These are phyloP conservation scores for Xylaria nigripes DNA, from an alignment of 495 filamentous ascomycete genomes.

Conservation along the genomic window DNA sequence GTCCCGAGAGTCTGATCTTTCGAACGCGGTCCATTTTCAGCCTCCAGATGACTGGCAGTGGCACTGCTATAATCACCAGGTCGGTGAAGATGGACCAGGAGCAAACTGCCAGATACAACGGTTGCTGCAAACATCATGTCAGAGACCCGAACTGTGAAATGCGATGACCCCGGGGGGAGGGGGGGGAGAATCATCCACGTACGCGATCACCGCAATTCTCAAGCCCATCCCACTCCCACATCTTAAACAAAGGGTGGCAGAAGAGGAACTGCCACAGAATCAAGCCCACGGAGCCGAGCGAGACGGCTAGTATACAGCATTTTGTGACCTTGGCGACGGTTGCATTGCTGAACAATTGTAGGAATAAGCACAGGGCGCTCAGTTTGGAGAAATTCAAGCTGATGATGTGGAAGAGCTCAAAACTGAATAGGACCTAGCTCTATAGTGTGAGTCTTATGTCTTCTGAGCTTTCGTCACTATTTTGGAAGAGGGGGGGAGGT, in stretches of 20 bases:
- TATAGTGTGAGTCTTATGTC: neutral
- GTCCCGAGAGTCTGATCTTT: conserved; percentile 7
- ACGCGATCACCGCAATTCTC: conserved; percentile 12
- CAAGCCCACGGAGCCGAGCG: neutral
- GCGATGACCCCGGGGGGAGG: too few species aligned
- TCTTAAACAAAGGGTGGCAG: conserved; percentile 9
- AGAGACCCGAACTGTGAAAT: neutral
- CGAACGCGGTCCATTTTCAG: conserved; percentile 10
- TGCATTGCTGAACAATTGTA: conserved; percentile 4
- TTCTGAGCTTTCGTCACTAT: too few species aligned
- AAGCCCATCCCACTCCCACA: conserved; percentile 11
- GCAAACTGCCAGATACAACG: conserved; percentile 8
- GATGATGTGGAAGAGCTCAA: conserved; percentile 10
- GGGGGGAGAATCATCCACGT: neutral
- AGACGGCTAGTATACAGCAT: conserved; percentile 2
- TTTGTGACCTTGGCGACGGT: neutral
- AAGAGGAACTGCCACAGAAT: conserved; percentile 12
- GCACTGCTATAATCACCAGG: conserved; percentile 6
- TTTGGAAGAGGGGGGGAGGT: too few species aligned
- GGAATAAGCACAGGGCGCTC: conserved; percentile 7
- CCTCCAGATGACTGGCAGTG: conserved; percentile 4
- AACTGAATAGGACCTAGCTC: conserved; percentile 4
- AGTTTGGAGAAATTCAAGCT: conserved; percentile 9
- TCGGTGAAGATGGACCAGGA: conserved; percentile 11
- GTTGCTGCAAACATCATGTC: neutral